A percentile compares a stretch with the other conserved stretches of the same genome.
Conservation (phyloP, 208 protist species). For the Crithidia expoeki region DNA sequence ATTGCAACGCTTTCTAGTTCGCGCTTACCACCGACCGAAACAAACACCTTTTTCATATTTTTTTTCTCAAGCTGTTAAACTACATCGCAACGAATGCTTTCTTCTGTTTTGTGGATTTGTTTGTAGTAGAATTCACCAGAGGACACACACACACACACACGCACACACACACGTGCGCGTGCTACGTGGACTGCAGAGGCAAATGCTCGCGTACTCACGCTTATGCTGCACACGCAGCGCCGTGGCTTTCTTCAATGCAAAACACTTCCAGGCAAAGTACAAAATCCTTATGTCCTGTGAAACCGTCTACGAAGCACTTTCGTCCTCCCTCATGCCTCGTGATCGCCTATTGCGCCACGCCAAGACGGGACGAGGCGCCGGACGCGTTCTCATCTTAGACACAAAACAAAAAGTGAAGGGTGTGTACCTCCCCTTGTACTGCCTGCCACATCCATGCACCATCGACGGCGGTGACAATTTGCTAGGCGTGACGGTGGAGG, state of each 20-base stretch:
- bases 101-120: no score
- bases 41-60: neutral
- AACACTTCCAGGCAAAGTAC: slow-evolving; percentile 69
- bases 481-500: slow-evolving; percentile 60
- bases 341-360: slow-evolving; percentile 83
- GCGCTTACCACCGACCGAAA: neutral
- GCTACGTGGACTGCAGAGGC: no score
- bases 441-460: slow-evolving; percentile 65
- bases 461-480: slow-evolving; percentile 40
- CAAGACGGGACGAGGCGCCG: slow-evolving; percentile 49
- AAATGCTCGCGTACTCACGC: slow-evolving; percentile 22
- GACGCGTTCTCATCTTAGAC: slow-evolving; percentile 85
- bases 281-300: slow-evolving; percentile 54
- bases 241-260: slow-evolving; percentile 86
- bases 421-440: slow-evolving; percentile 75
- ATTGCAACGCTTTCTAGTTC: no score
- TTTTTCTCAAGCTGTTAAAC: neutral
- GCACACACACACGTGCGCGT: no score
- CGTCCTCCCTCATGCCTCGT: slow-evolving; percentile 40
- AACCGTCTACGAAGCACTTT: slow-evolving; percentile 43
- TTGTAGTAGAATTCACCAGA: no score
- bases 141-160: no score
- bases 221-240: slow-evolving; percentile 38
- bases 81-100: no score
- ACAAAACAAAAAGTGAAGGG: slow-evolving; percentile 77